Evolutionary conservation across 2,329 filamentous ascomycete species (phyloP), one percentile per base, ranked within the genome.

Genomic region (Verticillium longisporum): DNA sequence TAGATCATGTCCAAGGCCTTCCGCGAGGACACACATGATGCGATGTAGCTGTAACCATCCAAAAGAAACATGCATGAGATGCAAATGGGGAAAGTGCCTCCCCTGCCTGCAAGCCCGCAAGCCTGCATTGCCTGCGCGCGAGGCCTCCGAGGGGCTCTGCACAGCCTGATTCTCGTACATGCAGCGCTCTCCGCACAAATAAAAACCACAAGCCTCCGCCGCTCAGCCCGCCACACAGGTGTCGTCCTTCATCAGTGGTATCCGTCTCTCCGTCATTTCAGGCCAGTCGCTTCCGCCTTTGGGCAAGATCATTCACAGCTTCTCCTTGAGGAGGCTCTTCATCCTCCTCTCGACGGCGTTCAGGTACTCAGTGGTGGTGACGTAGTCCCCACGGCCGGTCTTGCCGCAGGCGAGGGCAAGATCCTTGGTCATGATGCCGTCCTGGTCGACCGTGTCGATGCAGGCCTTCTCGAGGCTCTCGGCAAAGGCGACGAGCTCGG

Each of bases 401-500:
- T 93, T 93, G 71, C 95, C 95, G 75, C 91, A 95, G 57, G 93
- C 90, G 62, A 98, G 85, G n/a, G 95, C 95, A 69, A 99, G 80
- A 78, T 99, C 95, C 87, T 99, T 99, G 76, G 95, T 99, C 95
- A 98, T 99, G 80, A 98, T 90, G 65, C 91, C 91, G 73, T 98
- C 94, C 62, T 90, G 77, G 74, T 98, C 91, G 68, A 99, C 95
- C 32, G 94, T 94, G 76, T 98, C 92, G 62, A 97, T 83, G 76
- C 95, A 97, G 41, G 95, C 95, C 77, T 90, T 84, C 84, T 99
- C 95, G 60, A 99, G 85, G 72, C 84, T 86, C 81, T 98, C 91
- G 62, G 94, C 95, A 72, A 97, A 99, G 58, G 90, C 85, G 63
- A 97, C 87, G 33, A 99, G 83, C 67, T 97, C 93, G 34, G 93